phyloP scores from a whole-genome alignment of 2,329 filamentous ascomycete genomes.

The Aspergillus calidoustus region DNA sequence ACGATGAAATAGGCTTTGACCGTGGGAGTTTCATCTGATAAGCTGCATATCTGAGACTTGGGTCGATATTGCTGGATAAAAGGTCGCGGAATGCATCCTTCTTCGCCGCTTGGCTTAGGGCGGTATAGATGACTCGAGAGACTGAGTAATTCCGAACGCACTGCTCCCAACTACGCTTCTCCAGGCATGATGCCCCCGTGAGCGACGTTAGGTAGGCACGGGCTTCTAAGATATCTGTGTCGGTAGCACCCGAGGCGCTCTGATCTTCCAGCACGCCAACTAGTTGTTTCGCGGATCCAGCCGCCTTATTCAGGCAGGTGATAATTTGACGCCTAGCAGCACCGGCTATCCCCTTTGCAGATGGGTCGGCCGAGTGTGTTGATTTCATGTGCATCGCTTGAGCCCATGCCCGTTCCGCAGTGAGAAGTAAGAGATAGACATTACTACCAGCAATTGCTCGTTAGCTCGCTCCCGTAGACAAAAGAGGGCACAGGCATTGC shows the following conservation, averaged over 20 bases:
- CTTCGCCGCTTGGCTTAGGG: constrained; percentile 66
- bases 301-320: constrained; percentile 81
- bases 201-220: constrained; percentile 81
- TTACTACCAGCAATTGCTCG: constrained; percentile 57
- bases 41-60: constrained; percentile 90
- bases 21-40: constrained; percentile 89
- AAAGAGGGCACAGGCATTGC: not conserved
- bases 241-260: constrained; percentile 65
- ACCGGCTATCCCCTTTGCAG: constrained; percentile 73
- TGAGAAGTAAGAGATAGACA: constrained; percentile 78
- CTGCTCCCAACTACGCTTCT: constrained; percentile 82
- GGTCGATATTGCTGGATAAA: constrained; percentile 83
- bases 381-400: constrained; percentile 95
- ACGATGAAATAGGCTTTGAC: constrained; percentile 77
- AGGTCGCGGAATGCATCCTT: constrained; percentile 86
- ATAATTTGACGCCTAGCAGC: constrained; percentile 85
- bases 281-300: constrained; percentile 70
- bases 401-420: constrained; percentile 89
- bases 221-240: constrained; percentile 79
- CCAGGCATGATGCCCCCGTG: constrained; percentile 77
- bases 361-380: constrained; percentile 74
- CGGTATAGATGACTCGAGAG: constrained; percentile 80
- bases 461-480: not conserved
- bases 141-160: constrained; percentile 78
- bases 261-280: constrained; percentile 68